Evolutionary conservation across 83 land plant genomes (phyloP), one percentile per base, ranked within the genome.

Genomic region (Larix sibirica): DNA sequence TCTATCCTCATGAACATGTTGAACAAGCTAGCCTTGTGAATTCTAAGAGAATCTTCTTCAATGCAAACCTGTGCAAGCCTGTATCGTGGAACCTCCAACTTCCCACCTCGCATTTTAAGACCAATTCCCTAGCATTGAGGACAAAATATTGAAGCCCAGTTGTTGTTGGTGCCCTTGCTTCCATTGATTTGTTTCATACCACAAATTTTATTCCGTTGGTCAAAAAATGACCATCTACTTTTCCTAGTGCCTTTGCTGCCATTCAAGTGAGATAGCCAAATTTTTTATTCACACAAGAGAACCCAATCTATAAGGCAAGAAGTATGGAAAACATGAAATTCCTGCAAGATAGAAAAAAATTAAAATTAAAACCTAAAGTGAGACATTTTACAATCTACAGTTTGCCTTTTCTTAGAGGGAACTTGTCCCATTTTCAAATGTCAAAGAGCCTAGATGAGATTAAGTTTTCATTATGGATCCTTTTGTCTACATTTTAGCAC

Each of bases 91-190:
- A 83, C 90, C 86, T 97, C 98, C 73, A 93, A 81, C 69, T 92
- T 91, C 63, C 87, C 87, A 63, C 90, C 89, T 47, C 84, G 76
- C 59, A 89, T 69, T 73, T 78, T 47, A 3, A 88, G 75, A 26
- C 99, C 98, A 81, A 95, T 95, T 1, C 99, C 99, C 82, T 95
- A 96, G 83, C 99, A 97, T 68, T 92, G 96, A 31, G 99, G 98
- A 62, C 98, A 97, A 79, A 97, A 86, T 3, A 92, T 81, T 71
- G 90, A 91, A 77, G 82, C 83, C 65, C 81, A 80, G 36, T 61
- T 54, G 54, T 38, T 77, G 76, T 68, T 71, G 71, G 73, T 85
- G 88, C 81, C 74, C 21, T 84, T 42, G 26, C 81, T 36, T 50
- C 83, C 81, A 82, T 82, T 69, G 87, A 77, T 81, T 78, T 42